Percentiles rank a stretch among this genome's conserved stretches.
phyloP scores from a whole-genome alignment of 2,329 filamentous ascomycete genomes.

The Furcasterigmium furcatum region DNA sequence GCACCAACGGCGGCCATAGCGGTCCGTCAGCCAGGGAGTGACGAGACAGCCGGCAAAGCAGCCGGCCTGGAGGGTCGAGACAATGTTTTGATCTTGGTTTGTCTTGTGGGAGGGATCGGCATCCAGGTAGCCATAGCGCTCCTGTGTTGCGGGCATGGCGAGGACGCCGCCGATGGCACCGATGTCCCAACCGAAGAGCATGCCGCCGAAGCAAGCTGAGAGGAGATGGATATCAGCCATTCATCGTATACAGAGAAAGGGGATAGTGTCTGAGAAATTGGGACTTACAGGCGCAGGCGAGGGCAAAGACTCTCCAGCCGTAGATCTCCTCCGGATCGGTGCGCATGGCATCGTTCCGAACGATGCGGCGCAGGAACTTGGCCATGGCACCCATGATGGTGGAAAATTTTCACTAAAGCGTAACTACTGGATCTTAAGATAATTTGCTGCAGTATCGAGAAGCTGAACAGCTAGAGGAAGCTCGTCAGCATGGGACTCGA shows the following conservation, averaged over 20 bases:
- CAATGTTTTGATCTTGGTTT: conserved; percentile 62
- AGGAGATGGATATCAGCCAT: background rate
- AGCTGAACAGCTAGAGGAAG: too few relatives aligned
- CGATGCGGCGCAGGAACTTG: conserved; percentile 49
- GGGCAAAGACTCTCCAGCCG: conserved; percentile 64
- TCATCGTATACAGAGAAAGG: too few relatives aligned
- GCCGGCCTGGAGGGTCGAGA: conserved; percentile 68
- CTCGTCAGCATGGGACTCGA: too few relatives aligned
- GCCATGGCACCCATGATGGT: conserved; percentile 36
- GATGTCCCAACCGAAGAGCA: conserved; percentile 42
- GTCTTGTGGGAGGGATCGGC: conserved; percentile 37
- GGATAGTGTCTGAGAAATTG: too few relatives aligned
- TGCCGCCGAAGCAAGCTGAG: conserved; percentile 62
- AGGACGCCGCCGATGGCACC: conserved; percentile 64
- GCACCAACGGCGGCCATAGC: conserved; percentile 49
- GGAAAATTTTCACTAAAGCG: background rate
- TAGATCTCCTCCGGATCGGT: conserved; percentile 65
- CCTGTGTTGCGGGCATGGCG: conserved; percentile 54
- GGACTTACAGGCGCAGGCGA: too few relatives aligned
- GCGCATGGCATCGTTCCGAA: conserved; percentile 71
- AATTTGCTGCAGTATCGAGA: too few relatives aligned
- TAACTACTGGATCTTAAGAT: too few relatives aligned
- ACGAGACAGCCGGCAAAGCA: conserved; percentile 63
- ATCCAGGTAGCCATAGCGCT: conserved; percentile 16
- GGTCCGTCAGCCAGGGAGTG: conserved; percentile 50